Evolutionary conservation across 805 yeast genomes (phyloP).

Genomic region (Cyberlindnera subsufficiens): DNA sequence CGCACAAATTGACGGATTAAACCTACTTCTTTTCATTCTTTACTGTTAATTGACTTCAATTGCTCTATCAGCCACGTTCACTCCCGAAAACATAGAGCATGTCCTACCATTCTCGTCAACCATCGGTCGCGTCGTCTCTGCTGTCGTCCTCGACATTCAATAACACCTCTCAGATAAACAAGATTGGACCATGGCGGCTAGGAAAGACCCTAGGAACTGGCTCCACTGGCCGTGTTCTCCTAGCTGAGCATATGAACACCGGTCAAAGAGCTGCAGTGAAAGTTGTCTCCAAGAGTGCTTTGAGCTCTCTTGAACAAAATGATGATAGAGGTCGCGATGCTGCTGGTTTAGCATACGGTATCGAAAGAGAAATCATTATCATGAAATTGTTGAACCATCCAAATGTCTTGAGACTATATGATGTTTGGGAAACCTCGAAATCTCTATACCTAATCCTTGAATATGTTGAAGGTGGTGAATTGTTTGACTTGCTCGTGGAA

Average conservation of each 20-base stretch:
- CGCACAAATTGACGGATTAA: no score
- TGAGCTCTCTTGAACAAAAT: slow-evolving; percentile 26
- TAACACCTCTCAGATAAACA: slow-evolving; percentile 33
- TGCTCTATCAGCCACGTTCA: background rate
- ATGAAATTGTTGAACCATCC: slow-evolving; percentile 95
- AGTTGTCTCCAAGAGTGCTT: slow-evolving; percentile 64
- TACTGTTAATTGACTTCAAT: background rate
- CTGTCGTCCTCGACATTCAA: slow-evolving; percentile 38
- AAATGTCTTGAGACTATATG: slow-evolving; percentile 87
- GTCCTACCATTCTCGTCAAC: slow-evolving; percentile 44
- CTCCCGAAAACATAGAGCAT: slow-evolving; percentile 14
- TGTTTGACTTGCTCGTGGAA: slow-evolving; percentile 65
- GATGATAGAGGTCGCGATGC: slow-evolving; percentile 37
- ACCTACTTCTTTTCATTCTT: no score
- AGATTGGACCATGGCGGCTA: slow-evolving; percentile 78
- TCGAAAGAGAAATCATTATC: slow-evolving; percentile 93
- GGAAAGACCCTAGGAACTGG: slow-evolving; percentile 80
- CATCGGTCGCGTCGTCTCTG: slow-evolving; percentile 52
- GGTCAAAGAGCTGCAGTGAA: slow-evolving; percentile 82
- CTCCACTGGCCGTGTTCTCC: slow-evolving; percentile 73
- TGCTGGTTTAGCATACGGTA: slow-evolving; percentile 85
- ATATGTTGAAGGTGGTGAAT: slow-evolving; percentile 85
- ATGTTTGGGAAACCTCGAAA: slow-evolving; percentile 96
- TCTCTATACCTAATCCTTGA: slow-evolving; percentile 77
- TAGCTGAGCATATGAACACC: slow-evolving; percentile 62